These are phyloP conservation scores for Salix viminalis DNA, from an alignment of 345 rosid species.

Conservation along the genomic window DNA sequence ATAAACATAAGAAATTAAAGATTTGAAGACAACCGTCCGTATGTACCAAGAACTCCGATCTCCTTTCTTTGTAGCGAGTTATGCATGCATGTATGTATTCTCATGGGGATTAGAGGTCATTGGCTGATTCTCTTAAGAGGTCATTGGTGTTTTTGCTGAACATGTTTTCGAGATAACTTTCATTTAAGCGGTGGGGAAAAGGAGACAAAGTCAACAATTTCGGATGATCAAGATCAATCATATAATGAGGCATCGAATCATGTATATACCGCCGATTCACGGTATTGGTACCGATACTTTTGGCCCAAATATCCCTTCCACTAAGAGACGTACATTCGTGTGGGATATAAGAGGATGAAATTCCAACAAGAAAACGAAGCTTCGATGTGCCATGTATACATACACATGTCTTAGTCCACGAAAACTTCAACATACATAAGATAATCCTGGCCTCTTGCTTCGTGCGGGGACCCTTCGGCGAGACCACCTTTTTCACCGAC, in stretches of 20 bases:
- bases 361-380: neutral
- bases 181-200: too few relatives aligned
- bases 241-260: neutral
- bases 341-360: neutral
- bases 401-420: neutral
- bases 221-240: neutral
- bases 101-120: too few relatives aligned
- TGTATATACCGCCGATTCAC: neutral
- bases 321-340: neutral
- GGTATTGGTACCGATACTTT: neutral
- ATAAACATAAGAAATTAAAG: too few relatives aligned
- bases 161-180: neutral
- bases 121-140: too few relatives aligned
- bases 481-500: conserved; percentile 26
- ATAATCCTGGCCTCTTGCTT: conserved; percentile 26
- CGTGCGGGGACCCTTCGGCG: conserved; percentile 21
- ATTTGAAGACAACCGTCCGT: too few relatives aligned
- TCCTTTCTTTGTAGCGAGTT: too few relatives aligned
- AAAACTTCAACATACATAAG: neutral
- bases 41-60: too few relatives aligned
- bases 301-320: neutral
- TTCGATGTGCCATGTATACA: neutral
- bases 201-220: neutral
- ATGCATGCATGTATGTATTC: too few relatives aligned
- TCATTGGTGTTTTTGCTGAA: neutral